phyloP scores from a whole-genome alignment of 176 grass and related monocot species.

The Cenchrus americanus region DNA sequence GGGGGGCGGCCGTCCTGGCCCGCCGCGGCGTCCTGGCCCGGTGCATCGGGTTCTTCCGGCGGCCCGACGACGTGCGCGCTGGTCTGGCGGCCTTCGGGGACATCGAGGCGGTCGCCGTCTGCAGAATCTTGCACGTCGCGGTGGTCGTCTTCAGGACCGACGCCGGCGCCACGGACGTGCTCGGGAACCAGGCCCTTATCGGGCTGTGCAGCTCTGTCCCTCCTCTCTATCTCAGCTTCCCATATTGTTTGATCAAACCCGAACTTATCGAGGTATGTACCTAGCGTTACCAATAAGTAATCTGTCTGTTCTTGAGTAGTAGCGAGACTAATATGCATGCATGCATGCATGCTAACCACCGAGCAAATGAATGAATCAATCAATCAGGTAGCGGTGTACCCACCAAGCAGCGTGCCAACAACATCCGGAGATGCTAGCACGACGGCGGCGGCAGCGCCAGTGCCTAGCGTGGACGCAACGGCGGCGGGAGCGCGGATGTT shows the following conservation, averaged over 20 bases:
- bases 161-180: not conserved
- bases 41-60: not conserved
- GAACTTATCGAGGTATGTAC: not conserved
- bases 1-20: not conserved
- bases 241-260: not conserved
- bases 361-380: not conserved
- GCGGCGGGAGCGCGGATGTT: not conserved
- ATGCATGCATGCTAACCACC: no score
- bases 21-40: not conserved
- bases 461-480: not conserved
- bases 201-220: not conserved
- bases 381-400: not conserved
- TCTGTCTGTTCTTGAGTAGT: no score
- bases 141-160: not conserved
- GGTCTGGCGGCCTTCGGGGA: not conserved
- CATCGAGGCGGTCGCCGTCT: conserved; percentile 1
- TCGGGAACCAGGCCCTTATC: not conserved
- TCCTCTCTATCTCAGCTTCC: not conserved
- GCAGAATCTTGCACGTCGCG: not conserved
- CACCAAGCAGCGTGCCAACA: not conserved
- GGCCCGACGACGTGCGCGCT: not conserved
- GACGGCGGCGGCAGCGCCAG: not conserved
- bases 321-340: no score
- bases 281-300: no score
- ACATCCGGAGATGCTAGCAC: not conserved